Evolutionary conservation across 805 yeast species (phyloP).

Genomic region (Suhomyces pyralidae): DNA sequence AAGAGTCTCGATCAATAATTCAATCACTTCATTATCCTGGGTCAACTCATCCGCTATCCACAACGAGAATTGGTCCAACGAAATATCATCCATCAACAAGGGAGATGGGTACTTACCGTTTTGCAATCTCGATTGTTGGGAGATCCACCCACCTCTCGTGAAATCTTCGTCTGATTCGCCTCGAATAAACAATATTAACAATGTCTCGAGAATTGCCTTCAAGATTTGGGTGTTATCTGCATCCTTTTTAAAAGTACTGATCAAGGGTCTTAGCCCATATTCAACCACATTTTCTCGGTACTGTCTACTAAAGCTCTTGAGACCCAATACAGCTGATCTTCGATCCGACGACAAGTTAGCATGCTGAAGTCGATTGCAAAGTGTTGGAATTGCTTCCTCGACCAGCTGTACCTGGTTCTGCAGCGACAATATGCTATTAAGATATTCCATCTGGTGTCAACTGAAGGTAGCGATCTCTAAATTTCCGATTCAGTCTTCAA

Average conservation of each 20-base stretch:
- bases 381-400: constrained; percentile 81
- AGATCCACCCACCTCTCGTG: constrained; percentile 62
- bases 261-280: constrained; percentile 72
- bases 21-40: constrained; percentile 40
- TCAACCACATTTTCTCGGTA: constrained; percentile 90
- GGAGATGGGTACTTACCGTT: constrained; percentile 83
- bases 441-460: constrained; percentile 30
- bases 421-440: constrained; percentile 35
- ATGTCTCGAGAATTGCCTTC: constrained; percentile 80
- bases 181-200: constrained; percentile 74
- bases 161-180: constrained; percentile 60
- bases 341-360: constrained; percentile 81
- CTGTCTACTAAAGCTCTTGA: constrained; percentile 85
- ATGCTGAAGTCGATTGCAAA: constrained; percentile 83
- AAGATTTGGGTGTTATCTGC: constrained; percentile 66
- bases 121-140: constrained; percentile 68
- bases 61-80: constrained; percentile 79
- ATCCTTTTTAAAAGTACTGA: constrained; percentile 64
- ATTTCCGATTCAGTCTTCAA: not conserved
- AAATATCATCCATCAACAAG: constrained; percentile 50
- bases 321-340: constrained; percentile 84
- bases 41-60: constrained; percentile 96
- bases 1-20: constrained; percentile 40
- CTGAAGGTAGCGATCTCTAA: not conserved
- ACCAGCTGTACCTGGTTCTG: constrained; percentile 45